Evolutionary conservation across 768 basidiomycete genomes (phyloP), one percentile per base, ranked within the genome.

Genomic region (Tricholoma flavovirens): DNA sequence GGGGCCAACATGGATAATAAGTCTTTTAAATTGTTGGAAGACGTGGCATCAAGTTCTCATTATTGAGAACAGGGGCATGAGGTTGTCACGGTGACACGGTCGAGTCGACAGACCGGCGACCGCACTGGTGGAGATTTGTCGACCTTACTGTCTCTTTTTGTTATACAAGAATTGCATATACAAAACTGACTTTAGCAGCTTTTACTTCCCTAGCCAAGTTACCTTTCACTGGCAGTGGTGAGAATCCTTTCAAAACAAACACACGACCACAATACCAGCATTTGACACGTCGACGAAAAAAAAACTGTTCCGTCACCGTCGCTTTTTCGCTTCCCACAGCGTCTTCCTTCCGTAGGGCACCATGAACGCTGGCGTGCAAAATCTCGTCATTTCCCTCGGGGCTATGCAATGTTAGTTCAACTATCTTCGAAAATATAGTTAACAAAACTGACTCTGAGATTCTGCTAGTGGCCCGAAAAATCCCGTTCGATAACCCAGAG

Each of bases 401-500:
- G 91, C 87, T 59, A 94, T 96, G 94, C 93, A 96, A 68, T 56
- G 90, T 91, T 56, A 50, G 78, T 67, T 36, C 50, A 17, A 35
- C 32, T 54, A 24, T 0, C 12, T 26, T 4, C 29, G 5, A 12
- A 21, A 32, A 12, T 2, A 33, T n/a, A n/a, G 32, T 17, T 10
- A 6, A 43, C n/a, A n/a, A n/a, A n/a, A n/a, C 43, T n/a, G 32
- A 22, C 22, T 15, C 49, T 24, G 36, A 26, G 5, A 3, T 26
- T 19, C 62, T 45, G 46, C 53, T 59, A 94, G 91, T 96, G 68
- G 93, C 93, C 63, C 84, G 89, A 62, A 88, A 84, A 73, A 84
- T 98, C 60, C 87, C 91, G 22, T 91, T 96, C 62, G 91, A 95
- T 49, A 84, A 97, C 73, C 91, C 92, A 12, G 73, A 84, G 54